Evolutionary conservation across 2,329 filamentous ascomycete species (phyloP), one percentile per base, ranked within the genome.

Genomic region (Talaromyces sp.): DNA sequence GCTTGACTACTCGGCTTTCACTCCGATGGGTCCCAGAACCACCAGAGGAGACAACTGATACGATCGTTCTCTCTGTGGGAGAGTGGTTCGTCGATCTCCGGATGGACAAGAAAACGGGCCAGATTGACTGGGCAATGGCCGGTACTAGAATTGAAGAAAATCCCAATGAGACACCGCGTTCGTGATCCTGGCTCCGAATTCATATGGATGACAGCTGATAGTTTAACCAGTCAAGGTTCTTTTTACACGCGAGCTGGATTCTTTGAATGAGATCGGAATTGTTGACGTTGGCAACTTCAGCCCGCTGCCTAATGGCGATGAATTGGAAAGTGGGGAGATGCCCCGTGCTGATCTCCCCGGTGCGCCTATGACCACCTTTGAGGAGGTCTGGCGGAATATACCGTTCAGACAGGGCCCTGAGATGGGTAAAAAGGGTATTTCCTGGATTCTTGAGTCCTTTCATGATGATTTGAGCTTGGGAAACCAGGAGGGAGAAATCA

Each of bases 351-450:
- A 75, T 56, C 51, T 68, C 0, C 64, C 68, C 1, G 69, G 67
- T 3, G 60, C 62, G 8, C 68, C 67, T 3, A 54, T 71, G 1
- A 65, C 65, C 4, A 61, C 65, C 6, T 90, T 91, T 57, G 86
- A 89, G 66, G 87, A 90, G 68, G 66, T 87, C 2, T 90, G 87
- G 87, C 68, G 72, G 1, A 81, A 84, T 37, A 66, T 74, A 3
- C 62, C 70, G 2, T 64, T 76, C 10, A 51, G 46, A 10, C 45
- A 54, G 2, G 66, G 71, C 2, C 72, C 70, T 0, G 63, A 69
- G 11, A 68, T 64, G 0, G 16, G 47, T 2, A 14, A 43, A 1
- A 56, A 47, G 10, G 63, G 63, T 2, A 37, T 68, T 7, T 68
- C 68, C 1, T 70, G 68, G 65, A 57, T 71, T 22, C 46, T 70